A percentile compares a stretch with the other conserved stretches of the same genome.
Conservation (phyloP, 176 grass and related monocot species). For the Eleusine coracana region DNA sequence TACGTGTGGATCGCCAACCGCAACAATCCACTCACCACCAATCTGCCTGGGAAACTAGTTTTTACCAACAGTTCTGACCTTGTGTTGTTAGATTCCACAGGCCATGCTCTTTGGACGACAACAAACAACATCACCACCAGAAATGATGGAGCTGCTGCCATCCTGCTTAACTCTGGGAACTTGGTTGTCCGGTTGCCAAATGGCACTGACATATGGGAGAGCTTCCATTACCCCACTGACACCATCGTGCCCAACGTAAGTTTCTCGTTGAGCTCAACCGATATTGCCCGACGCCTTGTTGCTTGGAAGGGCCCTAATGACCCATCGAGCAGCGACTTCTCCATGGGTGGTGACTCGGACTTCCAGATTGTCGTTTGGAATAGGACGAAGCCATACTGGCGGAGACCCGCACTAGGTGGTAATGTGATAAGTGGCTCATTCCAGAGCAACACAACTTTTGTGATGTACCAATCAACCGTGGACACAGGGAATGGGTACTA, state of each 20-base stretch:
- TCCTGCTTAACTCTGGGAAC: slow-evolving; percentile 33
- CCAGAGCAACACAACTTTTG: not conserved
- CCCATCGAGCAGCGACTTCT: slow-evolving; percentile 40
- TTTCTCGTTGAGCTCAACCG: not conserved
- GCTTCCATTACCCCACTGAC: slow-evolving; percentile 35
- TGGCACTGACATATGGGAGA: slow-evolving; percentile 45
- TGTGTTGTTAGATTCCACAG: slow-evolving; percentile 29
- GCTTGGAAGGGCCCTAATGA: slow-evolving; percentile 49
- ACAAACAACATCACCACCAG: not conserved
- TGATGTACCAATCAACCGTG: not conserved
- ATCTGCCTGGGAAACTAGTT: not conserved
- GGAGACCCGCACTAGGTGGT: slow-evolving; percentile 43
- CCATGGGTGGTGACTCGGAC: slow-evolving; percentile 19
- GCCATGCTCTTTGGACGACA: slow-evolving; percentile 28
- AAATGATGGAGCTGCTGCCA: not conserved
- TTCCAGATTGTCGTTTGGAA: slow-evolving; percentile 33
- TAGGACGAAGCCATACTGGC: slow-evolving; percentile 11
- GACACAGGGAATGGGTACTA: not conserved
- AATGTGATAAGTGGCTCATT: not conserved
- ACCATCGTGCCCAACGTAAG: slow-evolving; percentile 44
- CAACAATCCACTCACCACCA: slow-evolving; percentile 19
- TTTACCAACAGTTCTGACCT: slow-evolving; percentile 36
- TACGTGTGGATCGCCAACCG: slow-evolving; percentile 65
- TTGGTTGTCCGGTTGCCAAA: slow-evolving; percentile 17
- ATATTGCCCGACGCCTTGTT: not conserved